Base-by-base conservation (phyloP, 495 filamentous ascomycete genomes). In the Lindgomyces ingoldianus region DNA sequence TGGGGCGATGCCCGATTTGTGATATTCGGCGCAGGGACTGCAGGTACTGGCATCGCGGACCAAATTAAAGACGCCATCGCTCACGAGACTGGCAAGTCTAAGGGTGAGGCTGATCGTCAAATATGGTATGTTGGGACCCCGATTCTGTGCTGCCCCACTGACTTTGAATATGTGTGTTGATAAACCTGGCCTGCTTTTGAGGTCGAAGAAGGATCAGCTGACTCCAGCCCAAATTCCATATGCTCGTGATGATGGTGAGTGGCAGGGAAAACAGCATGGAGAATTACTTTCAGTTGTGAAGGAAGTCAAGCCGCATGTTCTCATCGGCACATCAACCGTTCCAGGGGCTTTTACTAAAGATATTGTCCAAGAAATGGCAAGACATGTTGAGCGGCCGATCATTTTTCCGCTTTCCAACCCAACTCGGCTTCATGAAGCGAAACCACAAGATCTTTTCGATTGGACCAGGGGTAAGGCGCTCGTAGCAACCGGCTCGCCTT, bases 361-460 rank as follows among this genome's bases (percentile, higher is more conserved):
- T 24, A 74, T 91, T 55, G 79, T 96, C 21, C 78, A 79, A 22
- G 90, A 87, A 67, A 95, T 96, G 90, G 86, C 88, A n/a, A 80
- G 82, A 27, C 84, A 93, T 64, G 84, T 90, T 1, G 81, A 89
- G 1, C 82, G 87, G 4, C 91, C 91, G 26, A 88, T 94, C 51
- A 84, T 96, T 54, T 85, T 96, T 57, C 92, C 91, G 0, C 81
- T 96, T 18, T 92, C 88, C 12, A 96, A 96, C 72, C 91, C 91
- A 2, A 96, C 92, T 0, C 78, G 84, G 0, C 83, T 95, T 0
- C 91, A 96, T 74, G 91, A 96, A 75, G 91, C 92, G 1, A 77
- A 84, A 11, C 91, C 91, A 0, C 75, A 82, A n/a, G 91, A 96
- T 70, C 76, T 96, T 47, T 83, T 85, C 57, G 71, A 81, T 0